These are phyloP conservation scores for Golubevia pallescens DNA, from an alignment of 1,284 basidiomycete species.

Conservation along the genomic window DNA sequence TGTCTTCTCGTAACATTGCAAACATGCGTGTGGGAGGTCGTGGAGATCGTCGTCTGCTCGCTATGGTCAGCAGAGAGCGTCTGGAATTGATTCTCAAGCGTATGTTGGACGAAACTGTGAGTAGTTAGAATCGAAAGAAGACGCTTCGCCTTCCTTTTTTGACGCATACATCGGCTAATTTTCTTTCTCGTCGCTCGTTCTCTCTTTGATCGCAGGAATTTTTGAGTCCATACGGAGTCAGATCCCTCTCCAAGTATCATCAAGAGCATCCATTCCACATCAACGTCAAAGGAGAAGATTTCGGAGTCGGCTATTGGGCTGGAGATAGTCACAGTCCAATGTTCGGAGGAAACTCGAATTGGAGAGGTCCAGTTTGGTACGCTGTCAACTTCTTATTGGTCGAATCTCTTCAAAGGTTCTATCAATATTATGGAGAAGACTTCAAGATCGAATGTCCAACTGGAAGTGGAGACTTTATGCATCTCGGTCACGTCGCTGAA, in stretches of 20 bases:
- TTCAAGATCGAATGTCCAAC: slow-evolving; percentile 85
- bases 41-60: slow-evolving; percentile 84
- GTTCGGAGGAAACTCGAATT: slow-evolving; percentile 98
- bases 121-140: background rate
- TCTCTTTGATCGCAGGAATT: background rate
- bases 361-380: slow-evolving; percentile 85
- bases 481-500: slow-evolving; percentile 87
- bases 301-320: slow-evolving; percentile 95
- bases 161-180: background rate
- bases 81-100: slow-evolving; percentile 86
- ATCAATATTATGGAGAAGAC: slow-evolving; percentile 66
- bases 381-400: slow-evolving; percentile 88
- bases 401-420: slow-evolving; percentile 92
- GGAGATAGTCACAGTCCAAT: slow-evolving; percentile 95
- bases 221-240: background rate
- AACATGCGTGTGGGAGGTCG: slow-evolving; percentile 72
- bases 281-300: slow-evolving; percentile 86
- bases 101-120: slow-evolving; percentile 76
- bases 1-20: slow-evolving; percentile 90
- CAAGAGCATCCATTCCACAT: slow-evolving; percentile 93
- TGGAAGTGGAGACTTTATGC: slow-evolving; percentile 91
- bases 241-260: slow-evolving; percentile 75
- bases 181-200: slow-evolving; percentile 4
- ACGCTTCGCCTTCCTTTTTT: background rate
- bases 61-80: slow-evolving; percentile 88